Evolutionary conservation across 192 early-diverging fungal genomes (phyloP).

Genomic region (Coemansia sp.): DNA sequence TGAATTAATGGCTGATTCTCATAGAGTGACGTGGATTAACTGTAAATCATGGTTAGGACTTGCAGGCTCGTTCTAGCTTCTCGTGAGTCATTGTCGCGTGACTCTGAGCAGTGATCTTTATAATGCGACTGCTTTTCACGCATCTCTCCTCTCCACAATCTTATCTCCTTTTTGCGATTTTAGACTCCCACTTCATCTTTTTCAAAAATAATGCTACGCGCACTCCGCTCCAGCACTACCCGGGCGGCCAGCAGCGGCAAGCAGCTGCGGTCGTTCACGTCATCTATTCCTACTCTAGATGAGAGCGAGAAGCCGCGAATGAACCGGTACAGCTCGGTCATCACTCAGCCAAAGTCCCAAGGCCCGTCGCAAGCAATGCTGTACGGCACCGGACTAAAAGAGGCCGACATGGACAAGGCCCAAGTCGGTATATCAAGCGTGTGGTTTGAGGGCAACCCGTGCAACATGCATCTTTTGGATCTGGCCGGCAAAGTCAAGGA

Average conservation of each 20-base stretch:
- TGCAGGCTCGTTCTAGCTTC: background rate
- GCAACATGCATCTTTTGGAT: conserved; percentile 98
- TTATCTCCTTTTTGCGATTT: background rate
- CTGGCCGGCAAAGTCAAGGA: conserved; percentile 87
- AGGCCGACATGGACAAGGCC: conserved; percentile 77
- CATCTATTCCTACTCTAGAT: conserved; percentile 7
- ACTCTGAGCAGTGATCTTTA: background rate
- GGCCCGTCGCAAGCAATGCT: conserved; percentile 98
- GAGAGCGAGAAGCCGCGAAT: conserved; percentile 38
- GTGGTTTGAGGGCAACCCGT: conserved; percentile 99
- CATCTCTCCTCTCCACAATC: background rate
- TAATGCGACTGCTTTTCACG: background rate
- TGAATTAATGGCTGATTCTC: conserved; percentile 18
- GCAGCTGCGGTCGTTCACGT: conserved; percentile 7
- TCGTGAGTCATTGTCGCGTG: background rate
- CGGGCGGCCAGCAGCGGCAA: background rate
- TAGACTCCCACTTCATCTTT: background rate
- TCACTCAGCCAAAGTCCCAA: conserved; percentile 93
- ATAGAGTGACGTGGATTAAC: background rate
- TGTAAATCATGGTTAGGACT: background rate
- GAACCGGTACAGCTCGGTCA: conserved; percentile 84
- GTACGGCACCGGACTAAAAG: conserved; percentile 89
- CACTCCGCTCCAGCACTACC: conserved; percentile 1
- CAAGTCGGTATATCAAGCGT: conserved; percentile 98
- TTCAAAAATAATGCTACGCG: conserved; percentile 40